phyloP scores from a whole-genome alignment of 75 land plant genomes.

The Picea sitchensis region DNA sequence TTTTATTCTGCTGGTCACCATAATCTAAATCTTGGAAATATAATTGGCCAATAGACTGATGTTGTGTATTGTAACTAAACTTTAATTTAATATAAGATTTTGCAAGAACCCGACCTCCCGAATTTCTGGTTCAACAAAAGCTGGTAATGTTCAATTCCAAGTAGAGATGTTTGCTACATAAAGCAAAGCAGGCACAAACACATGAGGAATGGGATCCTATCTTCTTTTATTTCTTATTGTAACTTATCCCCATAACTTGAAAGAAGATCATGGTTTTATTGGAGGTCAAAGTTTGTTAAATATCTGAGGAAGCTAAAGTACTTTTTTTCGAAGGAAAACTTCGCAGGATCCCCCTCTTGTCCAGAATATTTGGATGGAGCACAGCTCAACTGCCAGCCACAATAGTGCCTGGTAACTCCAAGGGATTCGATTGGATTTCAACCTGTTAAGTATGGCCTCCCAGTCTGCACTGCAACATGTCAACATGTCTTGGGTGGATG shows the following conservation, averaged over 20 bases:
- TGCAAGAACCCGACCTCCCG: background rate
- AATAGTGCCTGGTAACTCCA: background rate
- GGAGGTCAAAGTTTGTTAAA: too few relatives aligned
- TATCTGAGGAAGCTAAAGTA: too few relatives aligned
- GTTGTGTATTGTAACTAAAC: background rate
- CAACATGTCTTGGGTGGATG: background rate
- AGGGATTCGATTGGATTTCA: background rate
- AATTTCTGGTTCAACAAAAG: background rate
- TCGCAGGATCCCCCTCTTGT: too few relatives aligned
- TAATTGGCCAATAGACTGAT: background rate
- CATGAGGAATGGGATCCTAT: background rate
- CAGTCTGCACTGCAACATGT: too few relatives aligned
- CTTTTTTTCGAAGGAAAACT: too few relatives aligned
- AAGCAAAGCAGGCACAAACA: background rate
- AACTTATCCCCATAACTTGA: too few relatives aligned
- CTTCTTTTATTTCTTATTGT: background rate
- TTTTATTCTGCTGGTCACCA: background rate
- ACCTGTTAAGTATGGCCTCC: background rate
- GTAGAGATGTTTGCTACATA: background rate
- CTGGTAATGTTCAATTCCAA: background rate
- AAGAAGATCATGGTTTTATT: too few relatives aligned
- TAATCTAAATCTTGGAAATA: background rate
- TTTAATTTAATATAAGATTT: background rate
- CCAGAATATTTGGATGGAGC: too few relatives aligned
- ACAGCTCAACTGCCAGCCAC: too few relatives aligned